Evolutionary conservation across 225 moss, liverwort and hornwort species (phyloP).

Genomic region (Neckera pumila): DNA sequence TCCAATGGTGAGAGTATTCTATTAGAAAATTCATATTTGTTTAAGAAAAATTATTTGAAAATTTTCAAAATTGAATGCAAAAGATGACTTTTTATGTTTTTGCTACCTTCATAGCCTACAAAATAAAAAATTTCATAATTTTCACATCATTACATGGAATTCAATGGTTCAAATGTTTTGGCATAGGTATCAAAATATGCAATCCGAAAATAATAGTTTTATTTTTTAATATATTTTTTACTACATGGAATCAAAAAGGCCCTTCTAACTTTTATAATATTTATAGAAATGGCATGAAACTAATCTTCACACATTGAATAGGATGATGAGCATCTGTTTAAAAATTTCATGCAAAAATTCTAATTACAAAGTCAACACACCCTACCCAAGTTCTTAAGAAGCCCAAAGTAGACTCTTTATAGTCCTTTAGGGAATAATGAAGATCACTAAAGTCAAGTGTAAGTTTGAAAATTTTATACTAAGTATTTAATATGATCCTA

Average conservation of each 20-base stretch:
- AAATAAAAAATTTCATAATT: not conserved
- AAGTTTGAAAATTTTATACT: not conserved
- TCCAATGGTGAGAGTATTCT: accelerated
- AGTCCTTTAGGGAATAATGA: not conserved
- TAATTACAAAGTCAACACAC: not conserved
- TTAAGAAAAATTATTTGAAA: not conserved
- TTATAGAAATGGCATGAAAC: not conserved
- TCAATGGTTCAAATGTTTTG: not conserved
- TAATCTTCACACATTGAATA: accelerated
- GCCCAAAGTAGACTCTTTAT: not conserved
- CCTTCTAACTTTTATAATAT: too few species aligned
- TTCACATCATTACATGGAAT: not conserved
- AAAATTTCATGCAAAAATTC: not conserved
- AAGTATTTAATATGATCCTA: not conserved
- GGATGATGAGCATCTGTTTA: not conserved
- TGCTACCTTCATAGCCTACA: accelerated
- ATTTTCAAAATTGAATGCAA: not conserved
- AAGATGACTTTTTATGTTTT: not conserved
- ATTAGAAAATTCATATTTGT: not conserved
- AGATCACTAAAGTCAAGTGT: not conserved
- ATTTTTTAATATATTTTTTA: not conserved
- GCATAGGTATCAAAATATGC: not conserved
- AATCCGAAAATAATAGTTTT: not conserved
- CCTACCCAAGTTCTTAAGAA: not conserved
- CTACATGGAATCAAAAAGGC: accelerated